phyloP scores from a whole-genome alignment of 2,329 filamentous ascomycete species.

The Monosporascus cannonballus region DNA sequence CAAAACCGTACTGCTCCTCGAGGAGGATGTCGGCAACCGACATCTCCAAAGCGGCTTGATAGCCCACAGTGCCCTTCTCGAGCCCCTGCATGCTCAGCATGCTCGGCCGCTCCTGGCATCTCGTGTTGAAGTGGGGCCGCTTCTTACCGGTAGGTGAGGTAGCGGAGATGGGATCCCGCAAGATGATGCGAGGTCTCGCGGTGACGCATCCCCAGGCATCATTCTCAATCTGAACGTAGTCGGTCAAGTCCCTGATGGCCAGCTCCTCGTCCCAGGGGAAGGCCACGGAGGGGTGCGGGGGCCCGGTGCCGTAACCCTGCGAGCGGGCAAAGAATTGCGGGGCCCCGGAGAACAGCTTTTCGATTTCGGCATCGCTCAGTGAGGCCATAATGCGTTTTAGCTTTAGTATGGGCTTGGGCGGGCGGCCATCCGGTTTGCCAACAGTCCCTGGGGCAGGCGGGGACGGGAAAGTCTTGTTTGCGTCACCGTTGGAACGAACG shows the following conservation, averaged over 20 bases:
- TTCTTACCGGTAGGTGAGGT: constrained; percentile 37
- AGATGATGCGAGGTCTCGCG: constrained; percentile 56
- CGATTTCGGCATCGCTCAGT: constrained; percentile 53
- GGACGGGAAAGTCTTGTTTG: constrained; percentile 52
- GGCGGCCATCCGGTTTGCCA: constrained; percentile 33
- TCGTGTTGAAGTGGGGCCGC: constrained; percentile 52
- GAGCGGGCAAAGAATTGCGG: constrained; percentile 63
- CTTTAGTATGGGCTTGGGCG: constrained; percentile 40
- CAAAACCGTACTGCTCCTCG: constrained; percentile 56
- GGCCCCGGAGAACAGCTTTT: constrained; percentile 69
- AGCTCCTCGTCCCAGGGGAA: constrained; percentile 63
- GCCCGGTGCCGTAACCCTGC: constrained; percentile 52
- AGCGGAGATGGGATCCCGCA: constrained; percentile 37
- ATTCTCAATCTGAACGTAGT: constrained; percentile 58
- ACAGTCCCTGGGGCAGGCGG: constrained; percentile 38
- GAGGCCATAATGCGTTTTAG: constrained; percentile 54
- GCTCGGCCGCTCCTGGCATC: constrained; percentile 57
- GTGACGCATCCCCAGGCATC: constrained; percentile 58
- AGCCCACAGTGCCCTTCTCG: constrained; percentile 66
- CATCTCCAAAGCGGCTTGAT: constrained; percentile 61
- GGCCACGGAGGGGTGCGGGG: constrained; percentile 56
- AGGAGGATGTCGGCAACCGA: constrained; percentile 58
- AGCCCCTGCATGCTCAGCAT: constrained; percentile 69
- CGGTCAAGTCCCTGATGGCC: constrained; percentile 56
- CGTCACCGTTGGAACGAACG: constrained; percentile 33